These are phyloP conservation scores for Thalassiosira ordinaria DNA, from an alignment of 352 stramenopile genomes.

Conservation along the genomic window DNA sequence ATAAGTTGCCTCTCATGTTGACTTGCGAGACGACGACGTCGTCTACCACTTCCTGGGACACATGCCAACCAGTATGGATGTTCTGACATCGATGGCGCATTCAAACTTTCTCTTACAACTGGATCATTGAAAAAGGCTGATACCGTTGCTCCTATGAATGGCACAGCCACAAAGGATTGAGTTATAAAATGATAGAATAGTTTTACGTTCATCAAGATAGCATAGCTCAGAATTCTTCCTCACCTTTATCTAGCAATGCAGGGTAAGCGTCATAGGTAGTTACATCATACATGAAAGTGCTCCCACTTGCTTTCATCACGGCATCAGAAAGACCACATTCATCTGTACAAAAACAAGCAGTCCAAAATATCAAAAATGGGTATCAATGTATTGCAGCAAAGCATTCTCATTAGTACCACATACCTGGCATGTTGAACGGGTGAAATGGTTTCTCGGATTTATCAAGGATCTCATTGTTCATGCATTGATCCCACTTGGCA, in stretches of 20 bases:
- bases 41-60: conserved; percentile 69
- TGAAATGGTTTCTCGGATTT: conserved; percentile 59
- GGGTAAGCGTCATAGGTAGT: conserved; percentile 57
- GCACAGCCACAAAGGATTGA: too few relatives aligned
- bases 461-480: conserved; percentile 35
- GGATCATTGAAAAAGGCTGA: conserved; percentile 70
- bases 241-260: conserved; percentile 27
- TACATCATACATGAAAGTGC: conserved; percentile 51
- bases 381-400: too few relatives aligned
- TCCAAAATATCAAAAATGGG: too few relatives aligned
- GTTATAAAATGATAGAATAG: too few relatives aligned
- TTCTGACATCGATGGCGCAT: conserved; percentile 53
- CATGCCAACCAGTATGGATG: conserved; percentile 59
- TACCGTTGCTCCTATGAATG: conserved; percentile 30
- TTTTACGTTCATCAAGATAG: too few relatives aligned
- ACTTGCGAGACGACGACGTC: conserved; percentile 31
- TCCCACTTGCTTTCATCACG: conserved; percentile 63
- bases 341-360: too few relatives aligned
- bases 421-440: conserved; percentile 66
- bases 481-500: conserved; percentile 62
- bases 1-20: conserved; percentile 21
- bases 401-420: too few relatives aligned
- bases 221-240: too few relatives aligned
- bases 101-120: conserved; percentile 59
- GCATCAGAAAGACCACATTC: conserved; percentile 71